Conservation (phyloP, 129 eudicot genomes). For the Smallanthus sonchifolius region DNA sequence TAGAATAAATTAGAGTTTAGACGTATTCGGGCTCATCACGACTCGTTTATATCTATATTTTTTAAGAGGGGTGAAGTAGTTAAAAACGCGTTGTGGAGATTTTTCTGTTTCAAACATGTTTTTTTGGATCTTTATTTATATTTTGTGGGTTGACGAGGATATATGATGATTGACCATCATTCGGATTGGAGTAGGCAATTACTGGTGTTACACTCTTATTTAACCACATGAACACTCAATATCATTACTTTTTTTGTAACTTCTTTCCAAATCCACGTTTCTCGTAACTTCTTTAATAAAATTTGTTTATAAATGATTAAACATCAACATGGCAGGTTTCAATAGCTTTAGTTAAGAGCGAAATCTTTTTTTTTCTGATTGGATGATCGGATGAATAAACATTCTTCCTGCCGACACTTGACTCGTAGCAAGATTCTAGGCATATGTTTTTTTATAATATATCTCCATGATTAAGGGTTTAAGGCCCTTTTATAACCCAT, state of each 20-base stretch:
- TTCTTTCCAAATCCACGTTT: slow-evolving; percentile 1
- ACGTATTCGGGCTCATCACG: too few relatives aligned
- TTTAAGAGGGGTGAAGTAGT: too few relatives aligned
- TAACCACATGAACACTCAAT: slow-evolving; percentile 9
- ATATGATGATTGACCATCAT: slow-evolving; percentile 26
- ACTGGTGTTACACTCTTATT: slow-evolving; percentile 20
- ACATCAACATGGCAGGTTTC: not conserved
- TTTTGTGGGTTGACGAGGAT: slow-evolving; percentile 9
- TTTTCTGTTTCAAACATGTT: not conserved
- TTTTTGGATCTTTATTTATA: not conserved
- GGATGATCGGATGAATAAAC: not conserved
- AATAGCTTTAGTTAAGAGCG: not conserved
- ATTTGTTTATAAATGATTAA: not conserved
- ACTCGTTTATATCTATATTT: too few relatives aligned
- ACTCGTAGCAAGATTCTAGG: not conserved
- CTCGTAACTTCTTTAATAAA: not conserved
- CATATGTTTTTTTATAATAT: not conserved
- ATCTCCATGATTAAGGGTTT: too few relatives aligned
- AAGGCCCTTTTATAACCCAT: too few relatives aligned
- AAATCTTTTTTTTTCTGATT: not conserved
- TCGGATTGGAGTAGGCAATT: slow-evolving; percentile 18
- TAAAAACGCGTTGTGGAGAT: too few relatives aligned
- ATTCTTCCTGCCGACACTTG: not conserved
- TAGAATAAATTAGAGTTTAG: too few relatives aligned
- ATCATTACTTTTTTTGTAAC: not conserved